Percentiles rank a stretch among this genome's conserved stretches.
Evolutionary conservation across 108 stramenopile genomes (phyloP).

Genomic region (Heterococcus sp.): DNA sequence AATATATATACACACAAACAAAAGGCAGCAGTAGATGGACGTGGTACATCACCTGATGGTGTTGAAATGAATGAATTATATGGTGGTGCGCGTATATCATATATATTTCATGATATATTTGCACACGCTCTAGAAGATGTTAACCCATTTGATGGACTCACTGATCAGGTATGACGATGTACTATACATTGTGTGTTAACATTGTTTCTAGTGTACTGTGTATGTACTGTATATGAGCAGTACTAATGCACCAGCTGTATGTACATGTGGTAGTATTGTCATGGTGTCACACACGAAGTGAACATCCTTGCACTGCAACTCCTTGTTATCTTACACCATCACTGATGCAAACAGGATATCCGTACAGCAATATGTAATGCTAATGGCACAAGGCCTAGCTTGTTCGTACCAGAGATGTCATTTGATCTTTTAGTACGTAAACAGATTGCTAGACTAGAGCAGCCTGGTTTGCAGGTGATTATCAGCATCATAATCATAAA

Average conservation of each 20-base stretch:
- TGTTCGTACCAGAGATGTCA: slow-evolving; percentile 93
- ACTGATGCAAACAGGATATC: slow-evolving; percentile 89
- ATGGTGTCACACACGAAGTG: too few species aligned
- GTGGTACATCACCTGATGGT: slow-evolving; percentile 21
- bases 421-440: slow-evolving; percentile 89
- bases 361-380: slow-evolving; percentile 93
- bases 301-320: too few species aligned
- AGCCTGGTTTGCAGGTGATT: slow-evolving; percentile 64
- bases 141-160: slow-evolving; percentile 87
- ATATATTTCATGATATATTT: slow-evolving; percentile 92
- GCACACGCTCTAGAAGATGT: slow-evolving; percentile 73
- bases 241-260: too few species aligned
- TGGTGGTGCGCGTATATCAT: slow-evolving; percentile 89
- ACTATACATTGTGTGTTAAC: neutral
- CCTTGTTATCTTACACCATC: too few species aligned
- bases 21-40: slow-evolving; percentile 39
- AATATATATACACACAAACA: too few species aligned
- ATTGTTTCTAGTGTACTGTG: neutral
- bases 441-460: slow-evolving; percentile 85
- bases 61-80: slow-evolving; percentile 76
- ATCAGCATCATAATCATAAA: too few species aligned
- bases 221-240: neutral
- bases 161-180: slow-evolving; percentile 57
- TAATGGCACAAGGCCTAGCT: slow-evolving; percentile 78
- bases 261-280: too few species aligned